Percentiles rank a stretch among this genome's conserved stretches.
Conservation (phyloP, 179 eudicot genomes). For the Nepenthes alata region DNA sequence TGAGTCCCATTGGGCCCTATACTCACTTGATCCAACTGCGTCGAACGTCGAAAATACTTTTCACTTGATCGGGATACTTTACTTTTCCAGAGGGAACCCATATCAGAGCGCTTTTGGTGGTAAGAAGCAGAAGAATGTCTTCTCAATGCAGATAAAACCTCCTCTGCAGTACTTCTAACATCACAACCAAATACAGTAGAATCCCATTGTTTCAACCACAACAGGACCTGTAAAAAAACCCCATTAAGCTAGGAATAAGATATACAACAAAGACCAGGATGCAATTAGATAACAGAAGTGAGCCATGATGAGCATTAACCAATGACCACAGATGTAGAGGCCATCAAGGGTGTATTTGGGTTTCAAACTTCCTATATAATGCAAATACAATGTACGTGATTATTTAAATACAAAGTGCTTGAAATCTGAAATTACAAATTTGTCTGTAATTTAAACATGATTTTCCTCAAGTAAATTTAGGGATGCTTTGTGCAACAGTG, state of each 20-base stretch:
- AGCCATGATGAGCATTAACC: too few species aligned
- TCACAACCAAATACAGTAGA: constrained; percentile 78
- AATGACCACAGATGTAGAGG: too few species aligned
- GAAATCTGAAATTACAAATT: too few species aligned
- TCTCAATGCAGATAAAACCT: constrained; percentile 71
- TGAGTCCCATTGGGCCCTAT: constrained; percentile 25
- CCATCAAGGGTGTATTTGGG: too few species aligned
- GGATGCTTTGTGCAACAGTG: too few species aligned
- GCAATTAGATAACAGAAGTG: too few species aligned
- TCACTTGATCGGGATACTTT: constrained; percentile 28
- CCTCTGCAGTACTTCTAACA: constrained; percentile 67
- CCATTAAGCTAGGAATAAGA: too few species aligned
- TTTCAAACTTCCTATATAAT: too few species aligned
- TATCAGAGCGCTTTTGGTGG: constrained; percentile 37
- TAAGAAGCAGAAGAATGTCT: constrained; percentile 66
- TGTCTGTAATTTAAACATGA: too few species aligned
- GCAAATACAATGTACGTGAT: neutral
- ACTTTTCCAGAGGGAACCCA: constrained; percentile 32
- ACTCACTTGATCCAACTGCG: constrained; percentile 26
- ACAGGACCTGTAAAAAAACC: constrained; percentile 51
- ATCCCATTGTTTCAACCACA: constrained; percentile 99
- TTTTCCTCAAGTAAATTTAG: too few species aligned
- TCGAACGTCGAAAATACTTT: constrained; percentile 16
- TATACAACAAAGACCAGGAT: too few species aligned
- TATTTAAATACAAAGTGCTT: too few species aligned